Evolutionary conservation across 495 filamentous ascomycete genomes (phyloP).

Genomic region (Penicillium taxi): DNA sequence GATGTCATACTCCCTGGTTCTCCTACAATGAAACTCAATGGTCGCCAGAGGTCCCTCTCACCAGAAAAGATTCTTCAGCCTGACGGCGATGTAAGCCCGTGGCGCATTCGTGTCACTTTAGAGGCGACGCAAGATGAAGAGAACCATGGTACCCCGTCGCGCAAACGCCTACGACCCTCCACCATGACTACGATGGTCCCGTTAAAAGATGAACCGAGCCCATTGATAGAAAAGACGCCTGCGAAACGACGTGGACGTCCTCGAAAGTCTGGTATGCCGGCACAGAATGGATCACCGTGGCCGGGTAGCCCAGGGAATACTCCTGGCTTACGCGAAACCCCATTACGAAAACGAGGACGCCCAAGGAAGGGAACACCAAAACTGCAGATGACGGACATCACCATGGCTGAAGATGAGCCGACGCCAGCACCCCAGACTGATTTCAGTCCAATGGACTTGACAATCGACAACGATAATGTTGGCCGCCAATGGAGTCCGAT

Average conservation of each 20-base stretch:
- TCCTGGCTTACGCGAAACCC: conserved; percentile 9
- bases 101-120: conserved; percentile 51
- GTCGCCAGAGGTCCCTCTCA: conserved; percentile 27
- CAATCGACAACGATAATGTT: conserved; percentile 11
- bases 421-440: conserved; percentile 8
- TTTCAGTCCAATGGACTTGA: conserved; percentile 20
- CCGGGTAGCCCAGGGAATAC: conserved; percentile 33
- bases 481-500: conserved; percentile 19
- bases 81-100: conserved; percentile 43
- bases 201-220: conserved; percentile 40
- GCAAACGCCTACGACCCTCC: conserved; percentile 31
- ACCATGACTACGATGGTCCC: conserved; percentile 46
- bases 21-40: conserved; percentile 30
- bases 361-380: conserved; percentile 32
- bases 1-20: conserved; percentile 40
- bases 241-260: conserved; percentile 38
- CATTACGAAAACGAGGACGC: conserved; percentile 29
- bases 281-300: conserved; percentile 27
- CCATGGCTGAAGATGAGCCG: conserved; percentile 12
- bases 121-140: conserved; percentile 49
- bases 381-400: conserved; percentile 5
- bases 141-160: conserved; percentile 23
- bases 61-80: conserved; percentile 29
- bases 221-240: conserved; percentile 24
- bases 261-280: conserved; percentile 32